Evolutionary conservation across 169 alveolate genomes (phyloP), one percentile per base, ranked within the genome.

Genomic region (Eimeria praecox): DNA sequence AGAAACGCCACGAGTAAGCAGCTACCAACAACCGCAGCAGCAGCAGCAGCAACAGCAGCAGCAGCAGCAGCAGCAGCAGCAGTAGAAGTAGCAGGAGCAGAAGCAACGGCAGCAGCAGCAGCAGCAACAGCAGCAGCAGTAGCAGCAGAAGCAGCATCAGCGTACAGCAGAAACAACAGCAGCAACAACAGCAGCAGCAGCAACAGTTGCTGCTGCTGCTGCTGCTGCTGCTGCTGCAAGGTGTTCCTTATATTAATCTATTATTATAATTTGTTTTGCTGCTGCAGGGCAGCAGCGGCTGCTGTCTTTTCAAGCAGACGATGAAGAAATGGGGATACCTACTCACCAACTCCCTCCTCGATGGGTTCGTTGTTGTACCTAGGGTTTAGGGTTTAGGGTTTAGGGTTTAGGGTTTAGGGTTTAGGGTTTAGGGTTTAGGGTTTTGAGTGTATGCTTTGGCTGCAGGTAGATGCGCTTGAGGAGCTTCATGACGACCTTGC

Each of bases 401-500:
- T 12, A 75, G 86, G 86, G 86, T 75, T 75, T 75, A 35, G 86
- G 86, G 59, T 75, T 75, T n/a, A 75, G 44, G 86, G 56, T 42
- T 64, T 64, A 64, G 77, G n/a, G 18, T 18, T 64, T 64, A 24
- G 77, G 54, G 86, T 35, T 75, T 33, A 12, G 30, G 86, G 33
- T 35, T 85, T n/a, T n/a, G n/a, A n/a, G n/a, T n/a, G n/a, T n/a
- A n/a, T n/a, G n/a, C n/a, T n/a, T 73, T 16, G 27, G 59, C 69
- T 85, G 33, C 95, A 95, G 96, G 95, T 88, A 22, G 97, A 95
- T 46, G 77, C 89, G 80, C 87, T 95, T 30, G 95, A 95, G 40
- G 97, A 95, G 62, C 95, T 95, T 35, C 97, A 95, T 59, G 97
- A 95, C 38, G 96, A 95, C 71, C 38, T 95, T 6, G 85, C 75